Base-by-base conservation (phyloP, 495 filamentous ascomycete species). In the Chaetomium tenue region DNA sequence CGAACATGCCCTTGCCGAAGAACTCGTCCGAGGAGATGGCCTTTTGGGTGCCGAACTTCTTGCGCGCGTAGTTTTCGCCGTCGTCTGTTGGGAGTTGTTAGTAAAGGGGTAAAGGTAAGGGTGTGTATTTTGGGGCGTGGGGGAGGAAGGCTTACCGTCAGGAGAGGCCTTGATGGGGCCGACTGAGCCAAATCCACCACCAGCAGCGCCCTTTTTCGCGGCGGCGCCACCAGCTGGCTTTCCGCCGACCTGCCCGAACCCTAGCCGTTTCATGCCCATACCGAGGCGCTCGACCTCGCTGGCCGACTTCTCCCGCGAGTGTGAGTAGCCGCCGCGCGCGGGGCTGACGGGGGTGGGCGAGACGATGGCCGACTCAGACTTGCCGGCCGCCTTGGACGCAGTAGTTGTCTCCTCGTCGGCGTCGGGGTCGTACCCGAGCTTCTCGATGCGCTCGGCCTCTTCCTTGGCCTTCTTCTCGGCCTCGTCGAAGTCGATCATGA, bases 21-120 rank as follows among this genome's bases (percentile, higher is more conserved):
- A 96, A 97, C 70, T 98, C 94, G 77, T 98, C 94, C 4, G 91
- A 96, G 2, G 92, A 97, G 68, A 98, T 98, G 74, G 89, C 90
- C 81, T 97, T 98, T 78, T 98, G 94, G 58, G 74, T 76, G 61
- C 93, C 94, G 67, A 98, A 98, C 72, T 93, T 69, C 82, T 74
- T 73, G 63, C 90, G 87, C 3, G 91, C 90, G 70, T 88, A 92
- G 66, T 80, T 81, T 69, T 93, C 87, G 8, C 83, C 84, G 40
- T 93, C 88, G 60, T 87, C 89, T 88, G 67, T n/a, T 30, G 30
- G 0, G 37, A 53, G 56, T 57, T 22, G 30, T 28, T 28, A 52
- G 22, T 47, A 47, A 47, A 47, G n/a, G 15, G 18, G 5, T 33
- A 33, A 33, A 33, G 33, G 33, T 8, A 30, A 30, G 28, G 28